Percentiles rank a stretch among this genome's conserved stretches.
Evolutionary conservation across 2,329 filamentous ascomycete genomes (phyloP).

Genomic region (Trichoderma atroviride): DNA sequence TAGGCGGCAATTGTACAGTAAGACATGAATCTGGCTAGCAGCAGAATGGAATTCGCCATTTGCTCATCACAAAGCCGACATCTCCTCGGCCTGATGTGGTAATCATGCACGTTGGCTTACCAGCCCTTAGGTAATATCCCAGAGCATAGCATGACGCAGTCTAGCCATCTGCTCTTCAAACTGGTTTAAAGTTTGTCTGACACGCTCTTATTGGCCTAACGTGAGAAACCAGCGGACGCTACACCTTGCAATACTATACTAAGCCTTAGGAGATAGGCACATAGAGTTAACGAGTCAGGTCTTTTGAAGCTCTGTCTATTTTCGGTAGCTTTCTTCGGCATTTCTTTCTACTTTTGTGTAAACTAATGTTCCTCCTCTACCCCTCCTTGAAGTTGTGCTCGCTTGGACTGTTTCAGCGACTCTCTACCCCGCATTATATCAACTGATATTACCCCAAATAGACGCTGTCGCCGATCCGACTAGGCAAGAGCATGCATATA

Average conservation of each 20-base stretch:
- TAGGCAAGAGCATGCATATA: not conserved
- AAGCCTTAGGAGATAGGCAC: too few relatives aligned
- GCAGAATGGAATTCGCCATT: not conserved
- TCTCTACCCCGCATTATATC: constrained; percentile 10
- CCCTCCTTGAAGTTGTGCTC: not conserved
- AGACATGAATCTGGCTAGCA: not conserved
- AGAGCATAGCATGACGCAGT: not conserved
- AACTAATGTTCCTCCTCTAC: not conserved
- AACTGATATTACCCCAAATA: not conserved
- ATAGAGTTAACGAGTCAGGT: not conserved
- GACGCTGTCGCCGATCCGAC: not conserved
- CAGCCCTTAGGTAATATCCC: not conserved
- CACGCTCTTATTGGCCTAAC: not conserved
- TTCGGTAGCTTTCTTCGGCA: not conserved
- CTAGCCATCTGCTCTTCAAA: not conserved
- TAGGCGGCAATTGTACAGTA: not conserved
- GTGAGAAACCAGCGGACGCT: not conserved
- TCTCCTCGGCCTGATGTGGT: not conserved
- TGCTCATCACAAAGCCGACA: not conserved
- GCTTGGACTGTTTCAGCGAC: not conserved
- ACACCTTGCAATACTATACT: not conserved
- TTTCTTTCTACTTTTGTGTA: not conserved
- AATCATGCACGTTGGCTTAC: not conserved
- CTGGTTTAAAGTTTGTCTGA: not conserved
- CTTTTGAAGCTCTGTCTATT: not conserved